Conservation (phyloP, 306 rosid genomes). For the Luffa acutangula region DNA sequence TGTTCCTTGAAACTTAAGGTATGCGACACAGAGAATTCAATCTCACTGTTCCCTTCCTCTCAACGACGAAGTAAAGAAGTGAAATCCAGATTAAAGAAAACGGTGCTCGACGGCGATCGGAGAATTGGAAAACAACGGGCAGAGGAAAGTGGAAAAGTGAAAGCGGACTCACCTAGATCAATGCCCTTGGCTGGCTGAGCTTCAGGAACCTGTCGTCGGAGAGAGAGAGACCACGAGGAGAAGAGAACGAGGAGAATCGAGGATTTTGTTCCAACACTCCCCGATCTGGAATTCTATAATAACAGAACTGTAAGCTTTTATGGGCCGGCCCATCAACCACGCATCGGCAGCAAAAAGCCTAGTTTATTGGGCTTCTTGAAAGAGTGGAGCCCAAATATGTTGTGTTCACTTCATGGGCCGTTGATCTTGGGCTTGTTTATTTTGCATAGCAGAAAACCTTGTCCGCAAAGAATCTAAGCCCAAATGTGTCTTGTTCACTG, state of each 20-base stretch:
- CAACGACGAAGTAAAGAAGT: constrained; percentile 12
- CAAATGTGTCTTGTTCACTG: background rate
- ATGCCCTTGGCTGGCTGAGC: constrained; percentile 28
- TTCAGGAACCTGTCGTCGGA: constrained; percentile 14
- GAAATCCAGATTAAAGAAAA: constrained; percentile 12
- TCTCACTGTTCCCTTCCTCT: background rate
- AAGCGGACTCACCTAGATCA: constrained; percentile 29
- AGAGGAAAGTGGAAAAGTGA: constrained; percentile 6
- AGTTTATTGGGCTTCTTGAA: background rate
- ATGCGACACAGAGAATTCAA: background rate
- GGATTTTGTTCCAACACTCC: background rate
- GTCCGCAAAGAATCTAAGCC: no score
- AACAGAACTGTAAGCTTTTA: background rate
- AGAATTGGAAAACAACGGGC: background rate
- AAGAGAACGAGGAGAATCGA: background rate
- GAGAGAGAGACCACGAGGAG: background rate
- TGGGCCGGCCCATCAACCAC: background rate
- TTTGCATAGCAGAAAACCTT: no score
- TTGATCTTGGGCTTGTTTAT: background rate
- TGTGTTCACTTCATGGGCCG: background rate
- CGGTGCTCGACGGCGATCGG: background rate
- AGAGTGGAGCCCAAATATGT: background rate
- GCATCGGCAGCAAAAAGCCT: background rate
- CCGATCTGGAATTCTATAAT: background rate
- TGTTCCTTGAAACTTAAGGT: background rate